Evolutionary conservation across 2,329 filamentous ascomycete species (phyloP).

Genomic region (Fusarium guadeloupense): DNA sequence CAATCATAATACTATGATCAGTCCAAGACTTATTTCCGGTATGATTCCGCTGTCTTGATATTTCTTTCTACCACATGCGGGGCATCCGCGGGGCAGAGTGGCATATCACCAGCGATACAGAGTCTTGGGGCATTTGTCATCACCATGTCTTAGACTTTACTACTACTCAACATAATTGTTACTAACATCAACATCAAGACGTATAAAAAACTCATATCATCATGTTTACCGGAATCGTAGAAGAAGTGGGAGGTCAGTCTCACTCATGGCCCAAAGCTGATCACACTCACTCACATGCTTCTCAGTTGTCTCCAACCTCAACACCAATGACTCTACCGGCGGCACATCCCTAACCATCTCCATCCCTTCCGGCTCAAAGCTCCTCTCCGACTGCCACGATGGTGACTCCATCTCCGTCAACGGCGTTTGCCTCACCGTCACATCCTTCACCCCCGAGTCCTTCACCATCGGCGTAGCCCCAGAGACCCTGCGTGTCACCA

Average conservation of each 20-base stretch:
- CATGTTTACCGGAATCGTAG: slow-evolving; percentile 97
- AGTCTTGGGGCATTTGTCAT: slow-evolving; percentile 41
- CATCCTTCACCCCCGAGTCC: slow-evolving; percentile 56
- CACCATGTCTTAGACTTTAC: slow-evolving; percentile 1
- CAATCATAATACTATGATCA: too few species aligned
- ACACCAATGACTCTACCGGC: slow-evolving; percentile 81
- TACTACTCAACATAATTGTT: neutral
- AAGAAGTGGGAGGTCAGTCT: slow-evolving; percentile 86
- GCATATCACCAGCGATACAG: slow-evolving; percentile 15
- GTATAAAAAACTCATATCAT: slow-evolving; percentile 23
- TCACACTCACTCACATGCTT: slow-evolving; percentile 46
- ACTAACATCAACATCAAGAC: neutral
- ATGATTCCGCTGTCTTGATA: neutral
- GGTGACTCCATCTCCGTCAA: slow-evolving; percentile 97
- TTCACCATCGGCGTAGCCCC: slow-evolving; percentile 97
- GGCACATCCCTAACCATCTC: slow-evolving; percentile 92
- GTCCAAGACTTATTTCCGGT: too few species aligned
- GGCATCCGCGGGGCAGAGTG: slow-evolving; percentile 37
- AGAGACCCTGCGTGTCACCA: slow-evolving; percentile 94
- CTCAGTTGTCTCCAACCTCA: slow-evolving; percentile 84
- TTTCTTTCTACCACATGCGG: slow-evolving; percentile 37
- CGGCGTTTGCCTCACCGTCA: slow-evolving; percentile 94
- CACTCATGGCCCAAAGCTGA: neutral
- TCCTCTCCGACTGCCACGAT: slow-evolving; percentile 83
- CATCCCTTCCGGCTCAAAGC: slow-evolving; percentile 70